These are phyloP conservation scores for Lipomyces sp. DNA, from an alignment of 805 yeast genomes.

Conservation along the genomic window DNA sequence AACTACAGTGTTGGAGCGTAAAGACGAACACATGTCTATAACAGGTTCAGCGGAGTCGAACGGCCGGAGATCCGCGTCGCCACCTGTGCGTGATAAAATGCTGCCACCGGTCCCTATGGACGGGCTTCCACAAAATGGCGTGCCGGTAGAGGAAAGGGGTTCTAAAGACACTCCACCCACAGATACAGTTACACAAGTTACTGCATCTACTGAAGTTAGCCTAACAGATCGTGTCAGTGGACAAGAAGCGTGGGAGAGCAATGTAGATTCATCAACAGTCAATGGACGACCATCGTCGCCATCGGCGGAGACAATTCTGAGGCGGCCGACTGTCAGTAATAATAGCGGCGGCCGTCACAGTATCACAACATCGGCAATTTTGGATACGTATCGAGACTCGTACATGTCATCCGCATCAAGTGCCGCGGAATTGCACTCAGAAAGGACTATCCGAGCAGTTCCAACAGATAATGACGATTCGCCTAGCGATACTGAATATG, in stretches of 20 bases:
- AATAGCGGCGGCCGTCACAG: not conserved
- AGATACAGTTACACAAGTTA: not conserved
- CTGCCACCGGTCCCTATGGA: not conserved
- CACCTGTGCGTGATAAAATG: not conserved
- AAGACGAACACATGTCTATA: not conserved
- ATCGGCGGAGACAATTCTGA: not conserved
- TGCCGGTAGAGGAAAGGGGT: not conserved
- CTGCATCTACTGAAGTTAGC: not conserved
- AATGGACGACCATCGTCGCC: not conserved
- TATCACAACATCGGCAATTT: constrained; percentile 12
- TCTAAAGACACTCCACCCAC: not conserved
- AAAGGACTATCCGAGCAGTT: not conserved
- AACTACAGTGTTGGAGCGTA: not conserved
- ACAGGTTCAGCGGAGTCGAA: not conserved
- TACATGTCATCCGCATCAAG: not conserved
- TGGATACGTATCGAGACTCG: constrained; percentile 15
- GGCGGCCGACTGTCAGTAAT: not conserved
- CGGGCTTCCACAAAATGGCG: not conserved
- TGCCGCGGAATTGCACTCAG: not conserved
- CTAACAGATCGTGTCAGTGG: too few relatives aligned
- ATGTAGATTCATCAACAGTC: not conserved
- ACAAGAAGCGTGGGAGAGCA: not conserved
- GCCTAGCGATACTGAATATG: not conserved
- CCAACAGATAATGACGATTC: not conserved
- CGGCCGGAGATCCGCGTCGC: not conserved